Conservation (phyloP, 148 eudicot genomes). For the Chenopodium berlandieri region DNA sequence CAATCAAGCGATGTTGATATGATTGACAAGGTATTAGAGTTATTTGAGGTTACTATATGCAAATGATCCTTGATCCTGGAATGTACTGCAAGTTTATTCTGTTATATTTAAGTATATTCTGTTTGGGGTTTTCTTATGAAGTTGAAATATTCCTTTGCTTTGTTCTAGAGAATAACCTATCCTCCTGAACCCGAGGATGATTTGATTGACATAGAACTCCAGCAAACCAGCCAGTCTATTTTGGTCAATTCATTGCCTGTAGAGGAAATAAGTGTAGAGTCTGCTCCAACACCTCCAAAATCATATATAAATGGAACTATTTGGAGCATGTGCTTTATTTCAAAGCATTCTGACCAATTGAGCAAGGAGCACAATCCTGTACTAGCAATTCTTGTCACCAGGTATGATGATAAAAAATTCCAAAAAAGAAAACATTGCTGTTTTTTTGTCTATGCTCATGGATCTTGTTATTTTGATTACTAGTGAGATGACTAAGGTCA, state of each 20-base stretch:
- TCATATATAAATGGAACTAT: slow-evolving; percentile 55
- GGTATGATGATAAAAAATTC: slow-evolving; percentile 42
- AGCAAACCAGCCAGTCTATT: slow-evolving; percentile 31
- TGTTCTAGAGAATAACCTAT: slow-evolving; percentile 53
- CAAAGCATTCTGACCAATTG: slow-evolving; percentile 44
- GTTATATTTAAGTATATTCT: no score
- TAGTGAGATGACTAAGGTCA: slow-evolving; percentile 22
- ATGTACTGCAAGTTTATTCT: neutral
- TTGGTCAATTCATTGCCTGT: slow-evolving; percentile 18
- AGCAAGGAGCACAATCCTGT: slow-evolving; percentile 60
- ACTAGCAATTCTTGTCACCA: slow-evolving; percentile 76
- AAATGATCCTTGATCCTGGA: neutral
- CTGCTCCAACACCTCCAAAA: slow-evolving; percentile 19
- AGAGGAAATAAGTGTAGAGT: slow-evolving; percentile 17
- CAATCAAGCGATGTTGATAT: slow-evolving; percentile 52
- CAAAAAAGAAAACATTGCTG: neutral
- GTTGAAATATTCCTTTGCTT: slow-evolving; percentile 16
- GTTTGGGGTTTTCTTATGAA: slow-evolving; percentile 10
- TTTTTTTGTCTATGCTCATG: slow-evolving; percentile 7
- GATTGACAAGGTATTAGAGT: slow-evolving; percentile 69
- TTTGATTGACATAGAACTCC: slow-evolving; percentile 33
- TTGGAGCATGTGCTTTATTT: slow-evolving; percentile 99
- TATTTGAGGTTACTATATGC: slow-evolving; percentile 10
- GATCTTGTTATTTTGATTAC: slow-evolving; percentile 6
- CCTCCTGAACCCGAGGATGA: slow-evolving; percentile 63